Conservation (phyloP, 139 green algal species). For the Picochlorum costavermella region DNA sequence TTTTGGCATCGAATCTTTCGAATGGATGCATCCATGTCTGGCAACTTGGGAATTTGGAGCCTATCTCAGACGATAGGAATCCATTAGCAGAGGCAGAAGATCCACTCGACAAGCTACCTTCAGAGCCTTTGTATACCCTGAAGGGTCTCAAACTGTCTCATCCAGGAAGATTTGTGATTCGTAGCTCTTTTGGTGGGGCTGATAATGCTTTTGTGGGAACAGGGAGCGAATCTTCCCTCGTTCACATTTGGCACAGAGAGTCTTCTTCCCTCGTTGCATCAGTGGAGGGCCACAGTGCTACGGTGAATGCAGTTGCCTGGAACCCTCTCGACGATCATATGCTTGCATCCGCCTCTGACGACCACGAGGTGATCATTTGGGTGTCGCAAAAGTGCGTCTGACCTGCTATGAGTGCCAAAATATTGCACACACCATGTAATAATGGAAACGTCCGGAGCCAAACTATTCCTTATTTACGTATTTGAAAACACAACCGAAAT, state of each 20-base stretch:
- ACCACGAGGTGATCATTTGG: constrained; percentile 23
- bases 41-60: constrained; percentile 15
- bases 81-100: background rate
- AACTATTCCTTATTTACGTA: no score
- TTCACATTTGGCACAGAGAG: constrained; percentile 71
- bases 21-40: constrained; percentile 22
- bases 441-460: no score
- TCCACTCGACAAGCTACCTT: constrained; percentile 9
- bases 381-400: constrained; percentile 3
- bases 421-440: no score
- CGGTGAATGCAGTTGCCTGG: constrained; percentile 80
- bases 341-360: constrained; percentile 24
- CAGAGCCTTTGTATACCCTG: constrained; percentile 4
- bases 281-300: constrained; percentile 62
- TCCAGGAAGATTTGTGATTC: constrained; percentile 69
- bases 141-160: background rate
- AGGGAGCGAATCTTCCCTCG: constrained; percentile 54
- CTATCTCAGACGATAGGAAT: background rate
- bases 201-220: constrained; percentile 64
- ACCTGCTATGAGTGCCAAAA: background rate
- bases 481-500: no score
- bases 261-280: constrained; percentile 60
- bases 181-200: constrained; percentile 68
- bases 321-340: constrained; percentile 69
- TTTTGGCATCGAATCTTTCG: constrained; percentile 46